Evolutionary conservation across 805 yeast species (phyloP).

Genomic region (Barnettozyma populi): DNA sequence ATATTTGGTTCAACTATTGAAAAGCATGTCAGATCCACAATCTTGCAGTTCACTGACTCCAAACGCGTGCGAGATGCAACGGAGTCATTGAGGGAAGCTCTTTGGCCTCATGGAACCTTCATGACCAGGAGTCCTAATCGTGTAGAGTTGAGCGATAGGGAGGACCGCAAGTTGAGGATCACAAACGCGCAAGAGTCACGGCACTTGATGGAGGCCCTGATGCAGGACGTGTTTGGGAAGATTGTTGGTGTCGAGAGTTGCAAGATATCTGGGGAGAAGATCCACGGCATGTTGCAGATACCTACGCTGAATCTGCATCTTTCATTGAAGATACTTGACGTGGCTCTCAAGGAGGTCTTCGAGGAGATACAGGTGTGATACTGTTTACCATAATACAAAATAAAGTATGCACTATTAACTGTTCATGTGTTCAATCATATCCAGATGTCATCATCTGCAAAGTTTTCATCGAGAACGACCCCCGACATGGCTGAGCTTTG

Average conservation of each 20-base stretch:
- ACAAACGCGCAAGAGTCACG: conserved; percentile 55
- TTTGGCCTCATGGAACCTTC: conserved; percentile 54
- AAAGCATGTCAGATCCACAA: conserved; percentile 37
- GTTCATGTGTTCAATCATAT: not conserved
- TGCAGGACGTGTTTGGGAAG: conserved; percentile 61
- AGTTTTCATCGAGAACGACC: not conserved
- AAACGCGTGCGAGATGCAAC: conserved; percentile 40
- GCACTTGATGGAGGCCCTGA: conserved; percentile 47
- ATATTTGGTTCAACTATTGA: conserved; percentile 85
- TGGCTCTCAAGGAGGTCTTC: conserved; percentile 38
- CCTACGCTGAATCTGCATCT: conserved; percentile 64
- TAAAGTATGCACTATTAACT: not conserved
- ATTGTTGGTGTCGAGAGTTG: conserved; percentile 69
- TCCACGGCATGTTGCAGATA: conserved; percentile 70
- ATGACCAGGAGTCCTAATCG: conserved; percentile 17
- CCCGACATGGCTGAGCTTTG: not conserved
- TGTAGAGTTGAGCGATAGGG: conserved; percentile 34
- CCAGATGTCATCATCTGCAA: not conserved
- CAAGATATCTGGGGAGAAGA: conserved; percentile 49
- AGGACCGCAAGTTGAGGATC: conserved; percentile 47
- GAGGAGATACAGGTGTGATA: conserved; percentile 12
- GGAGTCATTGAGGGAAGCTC: conserved; percentile 21
- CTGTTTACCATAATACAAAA: not conserved
- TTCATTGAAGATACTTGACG: conserved; percentile 53
- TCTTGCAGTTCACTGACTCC: conserved; percentile 37